phyloP scores from a whole-genome alignment of 2,329 filamentous ascomycete genomes.

The Rosellinia necatrix region DNA sequence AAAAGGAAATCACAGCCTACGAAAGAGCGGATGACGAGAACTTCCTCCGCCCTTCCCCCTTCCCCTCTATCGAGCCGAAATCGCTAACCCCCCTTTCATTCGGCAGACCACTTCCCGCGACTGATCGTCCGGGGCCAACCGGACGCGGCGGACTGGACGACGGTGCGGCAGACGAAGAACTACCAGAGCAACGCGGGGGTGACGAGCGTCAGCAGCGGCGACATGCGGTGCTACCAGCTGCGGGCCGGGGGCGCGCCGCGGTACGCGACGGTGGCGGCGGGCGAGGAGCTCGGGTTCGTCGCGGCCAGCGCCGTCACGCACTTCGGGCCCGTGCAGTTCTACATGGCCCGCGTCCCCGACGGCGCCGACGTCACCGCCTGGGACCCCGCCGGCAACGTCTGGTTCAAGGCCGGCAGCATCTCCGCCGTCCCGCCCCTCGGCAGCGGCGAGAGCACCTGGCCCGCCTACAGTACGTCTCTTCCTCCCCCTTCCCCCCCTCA shows the following conservation, averaged over 20 bases:
- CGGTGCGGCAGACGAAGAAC: conserved; percentile 43
- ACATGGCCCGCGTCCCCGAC: conserved; percentile 42
- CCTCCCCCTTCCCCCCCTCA: not conserved
- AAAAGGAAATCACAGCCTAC: not conserved
- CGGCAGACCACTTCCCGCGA: conserved; percentile 41
- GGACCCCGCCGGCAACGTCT: conserved; percentile 41
- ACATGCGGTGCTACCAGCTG: conserved; percentile 43
- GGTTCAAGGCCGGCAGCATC: conserved; percentile 42
- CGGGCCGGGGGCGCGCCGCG: conserved; percentile 21
- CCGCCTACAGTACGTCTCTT: conserved; percentile 32
- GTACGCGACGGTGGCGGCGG: conserved; percentile 37
- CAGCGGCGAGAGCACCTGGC: conserved; percentile 33
- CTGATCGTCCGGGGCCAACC: conserved; percentile 35
- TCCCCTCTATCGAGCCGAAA: no score
- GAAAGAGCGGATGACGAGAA: no score
- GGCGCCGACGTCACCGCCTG: conserved; percentile 39
- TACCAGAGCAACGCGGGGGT: conserved; percentile 42
- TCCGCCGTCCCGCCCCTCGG: conserved; percentile 31
- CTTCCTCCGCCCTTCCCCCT: no score
- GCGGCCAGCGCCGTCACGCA: conserved; percentile 39
- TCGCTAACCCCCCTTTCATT: no score
- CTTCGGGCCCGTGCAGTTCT: conserved; percentile 42
- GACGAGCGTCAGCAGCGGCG: conserved; percentile 38
- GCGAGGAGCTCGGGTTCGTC: conserved; percentile 37
- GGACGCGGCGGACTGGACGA: conserved; percentile 37